Evolutionary conservation across 2,329 filamentous ascomycete species (phyloP).

Genomic region (Cucurbitaria berberidis): DNA sequence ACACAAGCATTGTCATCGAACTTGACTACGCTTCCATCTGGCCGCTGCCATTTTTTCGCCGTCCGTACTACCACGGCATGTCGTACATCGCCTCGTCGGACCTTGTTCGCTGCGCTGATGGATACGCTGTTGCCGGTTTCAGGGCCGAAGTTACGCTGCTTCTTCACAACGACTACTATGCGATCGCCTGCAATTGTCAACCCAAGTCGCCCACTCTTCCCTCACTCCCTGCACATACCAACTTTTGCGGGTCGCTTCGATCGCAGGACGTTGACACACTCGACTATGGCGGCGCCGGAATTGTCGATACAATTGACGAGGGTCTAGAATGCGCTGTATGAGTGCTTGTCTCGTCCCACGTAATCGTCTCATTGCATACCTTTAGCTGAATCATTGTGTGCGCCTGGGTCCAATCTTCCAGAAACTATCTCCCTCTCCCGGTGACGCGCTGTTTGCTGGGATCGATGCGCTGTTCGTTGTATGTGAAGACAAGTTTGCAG

Average conservation of each 20-base stretch:
- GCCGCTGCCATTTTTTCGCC: conserved; percentile 81
- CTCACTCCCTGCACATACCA: conserved; percentile 64
- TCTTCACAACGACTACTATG: conserved; percentile 96
- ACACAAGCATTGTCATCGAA: conserved; percentile 99
- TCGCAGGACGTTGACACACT: conserved; percentile 91
- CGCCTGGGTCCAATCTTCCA: background rate
- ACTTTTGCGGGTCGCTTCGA: conserved; percentile 89
- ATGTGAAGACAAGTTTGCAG: conserved; percentile 10
- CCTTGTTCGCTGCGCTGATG: conserved; percentile 82
- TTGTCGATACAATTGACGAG: conserved; percentile 99
- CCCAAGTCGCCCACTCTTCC: background rate
- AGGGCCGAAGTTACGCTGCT: conserved; percentile 79
- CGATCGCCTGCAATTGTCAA: conserved; percentile 73
- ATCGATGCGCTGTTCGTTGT: conserved; percentile 9
- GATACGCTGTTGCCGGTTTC: conserved; percentile 75
- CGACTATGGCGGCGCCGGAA: conserved; percentile 94
- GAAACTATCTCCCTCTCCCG: background rate
- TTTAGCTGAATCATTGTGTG: conserved; percentile 49
- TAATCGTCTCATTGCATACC: conserved; percentile 28
- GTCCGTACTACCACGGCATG: conserved; percentile 96
- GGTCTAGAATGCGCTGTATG: conserved; percentile 71
- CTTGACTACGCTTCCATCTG: conserved; percentile 85
- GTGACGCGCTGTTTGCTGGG: conserved; percentile 12
- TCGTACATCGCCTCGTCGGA: conserved; percentile 93
- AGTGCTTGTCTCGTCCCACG: conserved; percentile 23